These are phyloP conservation scores for Candida stauntonica DNA, from an alignment of 805 yeast species.

Conservation along the genomic window DNA sequence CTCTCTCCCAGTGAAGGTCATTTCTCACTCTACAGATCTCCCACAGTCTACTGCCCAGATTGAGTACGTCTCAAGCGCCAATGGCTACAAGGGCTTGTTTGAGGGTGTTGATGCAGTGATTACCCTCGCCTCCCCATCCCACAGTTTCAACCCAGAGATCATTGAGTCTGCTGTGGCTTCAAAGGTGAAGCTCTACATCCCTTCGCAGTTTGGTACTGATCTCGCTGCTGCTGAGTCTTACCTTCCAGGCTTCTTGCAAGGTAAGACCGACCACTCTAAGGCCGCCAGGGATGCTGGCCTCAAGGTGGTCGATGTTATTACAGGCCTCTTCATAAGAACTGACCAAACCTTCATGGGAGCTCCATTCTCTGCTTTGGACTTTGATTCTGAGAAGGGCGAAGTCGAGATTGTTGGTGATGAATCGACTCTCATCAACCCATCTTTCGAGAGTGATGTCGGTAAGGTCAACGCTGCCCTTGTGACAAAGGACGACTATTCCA, in stretches of 20 bases:
- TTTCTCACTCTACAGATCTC: constrained; percentile 37
- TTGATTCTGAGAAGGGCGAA: constrained; percentile 32
- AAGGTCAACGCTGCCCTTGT: constrained; percentile 38
- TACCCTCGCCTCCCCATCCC: constrained; percentile 34
- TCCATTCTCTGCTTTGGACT: constrained; percentile 32
- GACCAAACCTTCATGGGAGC: constrained; percentile 23
- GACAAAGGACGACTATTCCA: constrained; percentile 30
- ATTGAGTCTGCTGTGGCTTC: constrained; percentile 38
- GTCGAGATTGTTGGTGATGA: constrained; percentile 40
- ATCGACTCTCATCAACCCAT: constrained; percentile 31
- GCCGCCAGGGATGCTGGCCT: constrained; percentile 40
- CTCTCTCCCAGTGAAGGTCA: constrained; percentile 44
- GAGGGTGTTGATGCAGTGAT: constrained; percentile 48
- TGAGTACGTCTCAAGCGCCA: constrained; percentile 13
- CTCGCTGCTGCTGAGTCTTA: constrained; percentile 25
- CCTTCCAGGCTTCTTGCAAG: constrained; percentile 33
- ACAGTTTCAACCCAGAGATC: constrained; percentile 30
- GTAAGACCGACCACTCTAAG: constrained; percentile 35
- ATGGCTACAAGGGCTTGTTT: constrained; percentile 34
- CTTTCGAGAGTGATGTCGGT: constrained; percentile 41
- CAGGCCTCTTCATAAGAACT: constrained; percentile 36
- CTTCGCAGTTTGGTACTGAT: constrained; percentile 58
- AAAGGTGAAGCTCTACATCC: constrained; percentile 50
- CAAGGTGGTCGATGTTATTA: constrained; percentile 42
- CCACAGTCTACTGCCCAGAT: constrained; percentile 22